A percentile compares a stretch with the other conserved stretches of the same genome.
phyloP scores from a whole-genome alignment of 306 rosid species.

The Gastrolobium bilobum region DNA sequence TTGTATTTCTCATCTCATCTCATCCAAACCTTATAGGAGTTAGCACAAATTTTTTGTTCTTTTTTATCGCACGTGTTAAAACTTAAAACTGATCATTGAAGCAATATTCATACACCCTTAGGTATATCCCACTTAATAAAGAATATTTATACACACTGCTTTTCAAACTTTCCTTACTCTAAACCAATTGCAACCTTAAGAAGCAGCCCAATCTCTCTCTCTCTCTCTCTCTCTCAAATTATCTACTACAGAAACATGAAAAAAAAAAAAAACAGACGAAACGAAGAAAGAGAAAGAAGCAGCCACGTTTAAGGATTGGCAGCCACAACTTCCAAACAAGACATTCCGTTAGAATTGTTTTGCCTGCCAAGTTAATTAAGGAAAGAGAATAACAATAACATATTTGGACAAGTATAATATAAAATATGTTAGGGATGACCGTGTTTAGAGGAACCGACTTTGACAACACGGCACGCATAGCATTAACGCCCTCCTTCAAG shows the following conservation, averaged over 20 bases:
- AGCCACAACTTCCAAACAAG: neutral
- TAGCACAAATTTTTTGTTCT: neutral
- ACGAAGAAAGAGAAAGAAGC: neutral
- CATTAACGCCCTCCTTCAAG: slow-evolving; percentile 33
- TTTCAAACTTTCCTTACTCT: neutral
- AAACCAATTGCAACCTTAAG: neutral
- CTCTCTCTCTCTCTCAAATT: no score
- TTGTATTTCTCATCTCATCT: neutral
- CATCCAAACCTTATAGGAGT: neutral
- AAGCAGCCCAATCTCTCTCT: neutral
- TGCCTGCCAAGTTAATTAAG: neutral
- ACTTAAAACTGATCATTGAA: neutral
- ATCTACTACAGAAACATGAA: no score
- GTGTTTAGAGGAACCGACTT: slow-evolving; percentile 46
- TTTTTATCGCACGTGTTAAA: no score
- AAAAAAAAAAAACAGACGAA: neutral
- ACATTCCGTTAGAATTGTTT: neutral
- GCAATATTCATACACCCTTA: neutral
- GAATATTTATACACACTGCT: neutral
- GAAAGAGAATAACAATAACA: neutral
- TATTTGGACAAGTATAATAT: neutral
- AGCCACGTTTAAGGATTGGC: neutral
- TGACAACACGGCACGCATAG: slow-evolving; percentile 44
- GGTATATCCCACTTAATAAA: neutral
- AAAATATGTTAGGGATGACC: slow-evolving; percentile 39